These are phyloP conservation scores for Penicillium sp. DNA, from an alignment of 2,329 filamentous ascomycete genomes.

Conservation along the genomic window DNA sequence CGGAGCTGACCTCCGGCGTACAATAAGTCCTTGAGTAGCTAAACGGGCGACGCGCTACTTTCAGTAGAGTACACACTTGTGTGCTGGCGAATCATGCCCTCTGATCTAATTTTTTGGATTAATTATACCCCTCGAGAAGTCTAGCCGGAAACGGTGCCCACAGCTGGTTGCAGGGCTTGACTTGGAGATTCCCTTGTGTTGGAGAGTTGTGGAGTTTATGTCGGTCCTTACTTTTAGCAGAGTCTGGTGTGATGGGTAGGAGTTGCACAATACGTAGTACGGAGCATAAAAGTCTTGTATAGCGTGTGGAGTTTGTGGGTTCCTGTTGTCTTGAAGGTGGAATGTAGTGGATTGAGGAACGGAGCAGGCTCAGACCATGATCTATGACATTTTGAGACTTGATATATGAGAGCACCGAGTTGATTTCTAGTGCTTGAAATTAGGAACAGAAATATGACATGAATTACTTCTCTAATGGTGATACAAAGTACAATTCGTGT, in stretches of 20 bases:
- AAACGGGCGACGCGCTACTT: not conserved
- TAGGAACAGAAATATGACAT: not conserved
- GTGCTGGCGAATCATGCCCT: not conserved
- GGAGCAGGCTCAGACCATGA: not conserved
- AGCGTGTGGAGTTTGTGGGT: not conserved
- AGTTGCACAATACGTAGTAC: not conserved
- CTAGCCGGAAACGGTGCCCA: not conserved
- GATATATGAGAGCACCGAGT: conserved; percentile 2
- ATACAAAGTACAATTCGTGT: conserved; percentile 17
- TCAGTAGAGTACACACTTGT: conserved; percentile 1
- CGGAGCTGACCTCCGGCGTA: conserved; percentile 39
- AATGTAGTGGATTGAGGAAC: not conserved
- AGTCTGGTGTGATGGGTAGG: not conserved
- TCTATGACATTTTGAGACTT: not conserved
- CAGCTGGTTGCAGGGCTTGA: not conserved
- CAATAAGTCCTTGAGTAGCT: conserved; percentile 8
- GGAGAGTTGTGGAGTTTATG: not conserved
- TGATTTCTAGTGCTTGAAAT: conserved; percentile 4
- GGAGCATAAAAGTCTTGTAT: not conserved
- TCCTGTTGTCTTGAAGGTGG: not conserved
- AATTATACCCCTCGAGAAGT: not conserved
- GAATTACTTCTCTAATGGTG: conserved; percentile 14
- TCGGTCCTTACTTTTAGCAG: not conserved
- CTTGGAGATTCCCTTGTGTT: not conserved
- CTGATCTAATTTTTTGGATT: not conserved